These are phyloP conservation scores for Eucalyptus pauciflora DNA, from an alignment of 345 rosid genomes.

Conservation along the genomic window DNA sequence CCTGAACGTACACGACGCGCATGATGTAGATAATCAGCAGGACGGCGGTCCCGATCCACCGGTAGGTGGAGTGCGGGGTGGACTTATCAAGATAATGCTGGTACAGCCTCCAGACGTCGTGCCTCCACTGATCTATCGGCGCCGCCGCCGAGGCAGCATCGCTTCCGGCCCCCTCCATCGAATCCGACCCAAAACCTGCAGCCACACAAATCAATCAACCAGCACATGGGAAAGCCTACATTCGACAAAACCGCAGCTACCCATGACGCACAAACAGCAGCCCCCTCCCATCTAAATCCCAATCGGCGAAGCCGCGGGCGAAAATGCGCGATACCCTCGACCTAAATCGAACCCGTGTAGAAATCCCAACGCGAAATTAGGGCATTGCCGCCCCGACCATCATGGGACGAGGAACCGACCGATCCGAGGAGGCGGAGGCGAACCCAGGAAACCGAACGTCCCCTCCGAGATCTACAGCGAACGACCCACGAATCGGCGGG, in stretches of 20 bases:
- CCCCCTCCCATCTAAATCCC: not conserved
- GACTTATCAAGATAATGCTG: conserved; percentile 87
- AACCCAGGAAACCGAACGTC: not conserved
- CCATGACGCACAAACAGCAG: not conserved
- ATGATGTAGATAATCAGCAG: conserved; percentile 38
- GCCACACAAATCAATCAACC: not conserved
- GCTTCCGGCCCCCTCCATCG: conserved; percentile 76
- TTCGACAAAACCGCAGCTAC: not conserved
- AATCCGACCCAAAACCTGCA: not conserved
- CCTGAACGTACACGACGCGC: conserved; percentile 69
- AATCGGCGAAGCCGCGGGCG: not conserved
- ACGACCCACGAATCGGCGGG: not conserved
- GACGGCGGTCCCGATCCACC: conserved; percentile 80
- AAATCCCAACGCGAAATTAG: not conserved
- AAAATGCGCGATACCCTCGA: not conserved
- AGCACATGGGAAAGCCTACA: not conserved
- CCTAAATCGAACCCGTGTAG: not conserved
- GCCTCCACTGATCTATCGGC: conserved; percentile 56
- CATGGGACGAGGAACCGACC: not conserved
- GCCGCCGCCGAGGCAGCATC: conserved; percentile 41
- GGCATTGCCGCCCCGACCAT: not conserved
- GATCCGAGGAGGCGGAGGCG: not conserved
- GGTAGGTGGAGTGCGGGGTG: conserved; percentile 63
- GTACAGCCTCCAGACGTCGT: conserved; percentile 70
- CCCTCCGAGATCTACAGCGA: not conserved